Evolutionary conservation across 1,284 basidiomycete genomes (phyloP), one percentile per base, ranked within the genome.

Genomic region (Naganishia cerealis): DNA sequence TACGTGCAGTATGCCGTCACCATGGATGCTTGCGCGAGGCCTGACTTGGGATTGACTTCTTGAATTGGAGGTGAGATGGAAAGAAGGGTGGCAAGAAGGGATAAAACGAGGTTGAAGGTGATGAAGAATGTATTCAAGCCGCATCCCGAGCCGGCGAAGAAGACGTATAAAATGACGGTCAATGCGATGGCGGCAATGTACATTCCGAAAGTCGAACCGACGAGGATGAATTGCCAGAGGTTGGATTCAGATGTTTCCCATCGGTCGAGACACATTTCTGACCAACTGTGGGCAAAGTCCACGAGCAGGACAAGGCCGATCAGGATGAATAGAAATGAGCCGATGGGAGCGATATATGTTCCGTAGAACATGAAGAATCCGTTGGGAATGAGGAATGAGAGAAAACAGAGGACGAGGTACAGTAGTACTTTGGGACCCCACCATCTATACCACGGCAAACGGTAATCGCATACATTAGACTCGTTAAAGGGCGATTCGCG

Each of bases 231-330:
- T 81, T 97, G 94, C 95, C 95, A 99, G 63, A 95, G 82, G 72
- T 90, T 91, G 13, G 93, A 94, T 46, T 83, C 83, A 7, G 88
- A 88, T 69, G 87, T 86, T 79, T 97, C 94, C 93, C 93, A 98
- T 71, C 92, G 92, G 73, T 97, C 90, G 61, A 98, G 86, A 77
- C 95, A 98, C 15, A 89, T 94, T 81, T 99, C 95, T 40, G 93
- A 93, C 94, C 94, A 99, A 1, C 92, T 90, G 77, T 99, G 96
- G 0, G 95, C 96, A 78, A 99, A 98, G 84, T 99, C 95, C 80
- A 99, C 91, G 67, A 99, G 88, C 52, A 99, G 88, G 67, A 99
- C 92, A 46, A 99, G 88, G 54, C 96, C 96, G 72, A 99, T 88
- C n/a, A 85, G 78, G 77, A 99, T 97, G 83, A 99, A 99, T 70